Percentiles rank a stretch among this genome's conserved stretches.
These are phyloP conservation scores for Solanum aculeatissimum DNA, from an alignment of 305 asterid species.

Conservation along the genomic window DNA sequence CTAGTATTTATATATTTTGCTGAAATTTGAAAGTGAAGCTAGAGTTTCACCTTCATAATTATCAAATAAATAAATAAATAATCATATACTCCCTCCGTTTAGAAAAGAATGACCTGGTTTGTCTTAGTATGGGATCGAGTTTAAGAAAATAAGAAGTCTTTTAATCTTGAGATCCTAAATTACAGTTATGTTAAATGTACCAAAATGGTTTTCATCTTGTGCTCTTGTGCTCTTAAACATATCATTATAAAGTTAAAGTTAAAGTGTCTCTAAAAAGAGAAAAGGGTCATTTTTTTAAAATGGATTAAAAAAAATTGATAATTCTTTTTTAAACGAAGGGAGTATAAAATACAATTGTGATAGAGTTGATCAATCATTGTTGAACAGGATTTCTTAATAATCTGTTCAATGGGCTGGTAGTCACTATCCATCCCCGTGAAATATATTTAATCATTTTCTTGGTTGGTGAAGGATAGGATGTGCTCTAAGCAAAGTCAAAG, in stretches of 20 bases:
- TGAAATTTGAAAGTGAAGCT: neutral
- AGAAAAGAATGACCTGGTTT: no score
- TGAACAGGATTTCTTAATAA: slow-evolving; percentile 9
- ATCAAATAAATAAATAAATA: neutral
- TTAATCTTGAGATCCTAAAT: no score
- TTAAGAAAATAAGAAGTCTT: no score
- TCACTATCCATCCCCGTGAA: slow-evolving; percentile 26
- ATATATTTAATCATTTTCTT: slow-evolving; percentile 18
- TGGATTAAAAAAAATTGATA: no score
- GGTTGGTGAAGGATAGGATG: slow-evolving; percentile 28
- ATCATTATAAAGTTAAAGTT: no score
- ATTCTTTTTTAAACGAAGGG: no score
- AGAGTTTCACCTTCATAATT: neutral
- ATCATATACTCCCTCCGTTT: neutral
- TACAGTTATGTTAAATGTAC: no score
- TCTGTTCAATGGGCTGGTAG: slow-evolving; percentile 26
- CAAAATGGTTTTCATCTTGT: no score
- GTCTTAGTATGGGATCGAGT: no score
- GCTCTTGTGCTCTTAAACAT: no score
- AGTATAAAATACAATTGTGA: neutral
- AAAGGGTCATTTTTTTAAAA: no score
- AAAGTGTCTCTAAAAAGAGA: no score
- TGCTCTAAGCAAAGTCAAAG: slow-evolving; percentile 33
- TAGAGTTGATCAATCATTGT: neutral
- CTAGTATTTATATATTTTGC: neutral